Base-by-base conservation (phyloP, 352 stramenopile genomes). In the Globisporangium iwayamae region DNA sequence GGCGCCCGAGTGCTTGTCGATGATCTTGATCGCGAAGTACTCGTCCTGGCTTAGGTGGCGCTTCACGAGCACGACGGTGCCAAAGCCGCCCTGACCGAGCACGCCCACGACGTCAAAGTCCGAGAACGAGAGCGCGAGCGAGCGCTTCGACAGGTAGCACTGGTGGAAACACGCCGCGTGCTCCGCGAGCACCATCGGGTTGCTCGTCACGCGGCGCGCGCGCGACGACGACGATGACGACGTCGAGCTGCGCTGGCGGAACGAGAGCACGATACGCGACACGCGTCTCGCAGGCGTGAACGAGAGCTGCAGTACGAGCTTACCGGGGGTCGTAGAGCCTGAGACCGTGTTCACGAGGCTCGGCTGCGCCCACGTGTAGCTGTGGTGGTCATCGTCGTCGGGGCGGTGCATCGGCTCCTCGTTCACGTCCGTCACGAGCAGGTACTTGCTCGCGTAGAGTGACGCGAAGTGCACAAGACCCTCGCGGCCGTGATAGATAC, bases 11-110 rank as follows among this genome's bases (percentile, higher is more conserved):
- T 91, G 78, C 63, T 94, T 94, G 72, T 91, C 83, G 62, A 92
- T 91, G 66, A 94, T 94, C 74, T 94, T 94, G 68, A 94, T 93
- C 46, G 85, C 85, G 62, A 92, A 94, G 67, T 89, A 90, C 61
- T 94, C 83, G 59, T 91, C 83, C 45, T 74, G 69, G 56, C 78
- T 90, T 55, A 91, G 56, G 63, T 94, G 83, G 28, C 82, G 83
- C 67, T 91, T 86, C 43, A 92, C 85, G 30, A 94, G 77, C 59
- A 92, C 82, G 59, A 94, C 85, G 1, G 85, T 94, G 41, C 83
- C 85, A 30, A 92, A 92, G 13, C 83, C 83, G 45, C 85, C 85
- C 66, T 92, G 79, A 32, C 85, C 85, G 28, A 94, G 70, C n/a
- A 94, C 85, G 34, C 85, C 81, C 2, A 91, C 80, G n/a, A 92